Conservation (phyloP, 1,284 basidiomycete species). For the Cryptococcus neoformans region DNA sequence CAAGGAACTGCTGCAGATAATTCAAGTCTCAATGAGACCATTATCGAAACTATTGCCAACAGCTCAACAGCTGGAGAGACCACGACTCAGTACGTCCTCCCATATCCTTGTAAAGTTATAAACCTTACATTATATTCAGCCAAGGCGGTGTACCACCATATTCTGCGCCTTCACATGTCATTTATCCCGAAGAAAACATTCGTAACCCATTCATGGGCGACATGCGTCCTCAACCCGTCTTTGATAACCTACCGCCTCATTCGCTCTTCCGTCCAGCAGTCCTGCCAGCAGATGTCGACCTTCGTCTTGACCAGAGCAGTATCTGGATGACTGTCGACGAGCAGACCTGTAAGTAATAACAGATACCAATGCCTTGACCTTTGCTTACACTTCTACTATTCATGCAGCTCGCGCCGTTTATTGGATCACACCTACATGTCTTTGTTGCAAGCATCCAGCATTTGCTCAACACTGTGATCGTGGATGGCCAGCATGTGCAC, state of each 20-base stretch:
- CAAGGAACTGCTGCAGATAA: too few relatives aligned
- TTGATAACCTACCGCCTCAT: slow-evolving; percentile 17
- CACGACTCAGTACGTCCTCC: too few relatives aligned
- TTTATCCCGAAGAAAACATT: slow-evolving; percentile 81
- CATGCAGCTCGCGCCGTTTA: slow-evolving; percentile 28
- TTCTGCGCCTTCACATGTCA: slow-evolving; percentile 87
- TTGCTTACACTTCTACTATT: neutral
- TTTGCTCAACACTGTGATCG: slow-evolving; percentile 32
- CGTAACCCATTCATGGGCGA: slow-evolving; percentile 42
- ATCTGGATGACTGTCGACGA: slow-evolving; percentile 38
- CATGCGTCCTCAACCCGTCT: slow-evolving; percentile 21
- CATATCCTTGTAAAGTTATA: too few relatives aligned
- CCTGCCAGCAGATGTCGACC: slow-evolving; percentile 34
- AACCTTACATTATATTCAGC: too few relatives aligned
- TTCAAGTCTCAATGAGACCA: too few relatives aligned
- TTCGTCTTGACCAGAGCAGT: slow-evolving; percentile 23
- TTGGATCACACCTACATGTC: slow-evolving; percentile 34
- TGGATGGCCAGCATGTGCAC: slow-evolving; percentile 25
- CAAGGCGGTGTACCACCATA: slow-evolving; percentile 54
- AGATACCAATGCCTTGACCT: neutral
- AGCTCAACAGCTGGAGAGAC: too few relatives aligned
- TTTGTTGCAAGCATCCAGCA: slow-evolving; percentile 20
- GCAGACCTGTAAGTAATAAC: slow-evolving; percentile 16
- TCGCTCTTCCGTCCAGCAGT: slow-evolving; percentile 29
- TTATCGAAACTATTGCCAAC: too few relatives aligned